phyloP scores from a whole-genome alignment of 2,329 filamentous ascomycete genomes.

The Cladosporium sp. region DNA sequence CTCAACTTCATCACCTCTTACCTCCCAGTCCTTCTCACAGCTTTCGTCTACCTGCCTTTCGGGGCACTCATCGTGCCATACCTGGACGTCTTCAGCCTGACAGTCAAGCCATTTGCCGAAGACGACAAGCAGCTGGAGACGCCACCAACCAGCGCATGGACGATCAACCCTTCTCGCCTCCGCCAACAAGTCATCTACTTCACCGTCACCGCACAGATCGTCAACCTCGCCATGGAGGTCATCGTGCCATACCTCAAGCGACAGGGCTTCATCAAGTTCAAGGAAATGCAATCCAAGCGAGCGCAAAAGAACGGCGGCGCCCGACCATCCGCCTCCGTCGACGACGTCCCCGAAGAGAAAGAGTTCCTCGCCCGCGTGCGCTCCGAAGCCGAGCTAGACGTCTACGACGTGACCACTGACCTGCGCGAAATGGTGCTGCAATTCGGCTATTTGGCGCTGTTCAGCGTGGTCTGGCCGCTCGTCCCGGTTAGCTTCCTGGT shows the following conservation, averaged over 20 bases:
- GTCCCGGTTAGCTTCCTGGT: slow-evolving; percentile 82
- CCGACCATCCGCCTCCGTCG: slow-evolving; percentile 35
- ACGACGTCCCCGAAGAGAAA: slow-evolving; percentile 73
- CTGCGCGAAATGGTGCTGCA: slow-evolving; percentile 87
- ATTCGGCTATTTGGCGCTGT: slow-evolving; percentile 83
- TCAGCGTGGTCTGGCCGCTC: slow-evolving; percentile 93
- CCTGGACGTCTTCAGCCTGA: slow-evolving; percentile 73
- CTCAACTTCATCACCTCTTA: slow-evolving; percentile 97
- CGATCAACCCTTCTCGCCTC: slow-evolving; percentile 77
- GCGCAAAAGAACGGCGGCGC: slow-evolving; percentile 53
- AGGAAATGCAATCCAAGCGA: slow-evolving; percentile 63
- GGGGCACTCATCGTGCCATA: slow-evolving; percentile 79
- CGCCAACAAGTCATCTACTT: slow-evolving; percentile 94
- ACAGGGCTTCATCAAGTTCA: slow-evolving; percentile 71
- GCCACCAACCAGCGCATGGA: slow-evolving; percentile 54
- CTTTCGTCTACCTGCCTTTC: slow-evolving; percentile 93
- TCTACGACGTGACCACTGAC: slow-evolving; percentile 86
- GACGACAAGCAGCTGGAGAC: slow-evolving; percentile 65
- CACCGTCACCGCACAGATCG: slow-evolving; percentile 87
- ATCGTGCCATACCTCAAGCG: slow-evolving; percentile 83
- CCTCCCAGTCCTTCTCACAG: slow-evolving; percentile 83
- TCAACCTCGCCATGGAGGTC: slow-evolving; percentile 81
- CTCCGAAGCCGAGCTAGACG: slow-evolving; percentile 73
- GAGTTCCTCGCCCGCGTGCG: slow-evolving; percentile 78
- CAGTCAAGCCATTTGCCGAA: slow-evolving; percentile 70